phyloP scores from a whole-genome alignment of 2,329 filamentous ascomycete species.

The Monosporascus sp. region DNA sequence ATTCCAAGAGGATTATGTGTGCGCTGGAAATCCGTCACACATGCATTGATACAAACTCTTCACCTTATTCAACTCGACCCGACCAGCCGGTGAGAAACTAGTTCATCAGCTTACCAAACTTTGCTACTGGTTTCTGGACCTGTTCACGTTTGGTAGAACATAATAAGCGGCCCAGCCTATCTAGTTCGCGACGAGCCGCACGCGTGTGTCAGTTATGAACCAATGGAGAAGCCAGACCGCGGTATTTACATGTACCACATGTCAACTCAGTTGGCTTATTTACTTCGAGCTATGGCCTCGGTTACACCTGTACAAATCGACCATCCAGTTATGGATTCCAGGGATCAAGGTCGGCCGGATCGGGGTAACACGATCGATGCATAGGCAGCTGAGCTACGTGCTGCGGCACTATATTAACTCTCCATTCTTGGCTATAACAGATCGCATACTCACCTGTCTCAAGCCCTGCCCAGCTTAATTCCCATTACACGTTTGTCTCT shows the following conservation, averaged over 20 bases:
- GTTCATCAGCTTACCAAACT: background rate
- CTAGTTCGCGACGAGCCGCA: background rate
- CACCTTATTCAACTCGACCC: no score
- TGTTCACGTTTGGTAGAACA: background rate
- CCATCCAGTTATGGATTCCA: background rate
- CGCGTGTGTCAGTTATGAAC: no score
- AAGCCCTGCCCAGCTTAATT: background rate
- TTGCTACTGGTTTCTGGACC: no score
- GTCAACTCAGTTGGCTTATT: background rate
- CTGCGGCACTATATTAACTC: background rate
- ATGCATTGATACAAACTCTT: no score
- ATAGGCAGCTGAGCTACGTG: background rate
- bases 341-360: background rate
- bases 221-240: background rate
- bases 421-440: background rate
- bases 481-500: background rate
- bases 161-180: background rate
- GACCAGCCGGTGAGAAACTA: no score
- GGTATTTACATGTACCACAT: background rate
- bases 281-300: background rate
- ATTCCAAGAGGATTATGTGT: no score
- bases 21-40: no score
- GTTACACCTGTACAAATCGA: background rate
- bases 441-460: background rate
- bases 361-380: background rate